A percentile compares a stretch with the other conserved stretches of the same genome.
phyloP scores from a whole-genome alignment of 768 basidiomycete species.

The Leccinum barrowsii region DNA sequence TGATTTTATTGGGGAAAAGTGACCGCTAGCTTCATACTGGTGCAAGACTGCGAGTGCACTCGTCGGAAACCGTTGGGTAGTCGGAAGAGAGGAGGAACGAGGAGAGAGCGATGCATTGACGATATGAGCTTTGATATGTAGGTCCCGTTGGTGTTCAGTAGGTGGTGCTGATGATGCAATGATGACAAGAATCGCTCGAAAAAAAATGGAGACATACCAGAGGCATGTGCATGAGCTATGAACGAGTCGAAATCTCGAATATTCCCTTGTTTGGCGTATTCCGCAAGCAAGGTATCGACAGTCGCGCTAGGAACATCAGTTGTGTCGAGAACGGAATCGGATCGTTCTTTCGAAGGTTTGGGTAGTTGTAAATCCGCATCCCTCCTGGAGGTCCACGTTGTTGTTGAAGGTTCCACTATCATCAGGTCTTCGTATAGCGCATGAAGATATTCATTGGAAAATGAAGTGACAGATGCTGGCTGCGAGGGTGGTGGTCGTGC shows the following conservation, averaged over 20 bases:
- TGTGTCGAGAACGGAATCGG: slow-evolving; percentile 1
- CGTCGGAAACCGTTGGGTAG: slow-evolving; percentile 46
- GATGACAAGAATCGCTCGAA: not conserved
- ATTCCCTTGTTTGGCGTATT: slow-evolving; percentile 48
- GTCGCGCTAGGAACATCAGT: slow-evolving; percentile 38
- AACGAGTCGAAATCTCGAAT: slow-evolving; percentile 43
- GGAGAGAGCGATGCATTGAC: slow-evolving; percentile 2
- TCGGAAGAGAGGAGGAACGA: slow-evolving; percentile 20
- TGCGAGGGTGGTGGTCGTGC: not conserved
- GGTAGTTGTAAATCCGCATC: slow-evolving; percentile 3
- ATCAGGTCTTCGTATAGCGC: slow-evolving; percentile 43
- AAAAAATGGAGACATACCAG: slow-evolving; percentile 34
- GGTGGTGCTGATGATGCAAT: slow-evolving; percentile 32
- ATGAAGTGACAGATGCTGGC: not conserved
- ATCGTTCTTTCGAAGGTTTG: not conserved
- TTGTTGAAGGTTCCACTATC: slow-evolving; percentile 18
- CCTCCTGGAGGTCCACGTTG: not conserved
- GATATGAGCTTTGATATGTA: slow-evolving; percentile 70
- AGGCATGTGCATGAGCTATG: slow-evolving; percentile 37
- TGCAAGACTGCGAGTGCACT: slow-evolving; percentile 68
- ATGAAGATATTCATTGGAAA: slow-evolving; percentile 20
- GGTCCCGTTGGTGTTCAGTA: slow-evolving; percentile 58
- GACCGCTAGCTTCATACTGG: slow-evolving; percentile 59
- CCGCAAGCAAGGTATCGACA: slow-evolving; percentile 45
- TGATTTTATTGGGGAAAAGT: slow-evolving; percentile 66